These are phyloP conservation scores for Calonectria pauciramosa DNA, from an alignment of 2,329 filamentous ascomycete species.

Conservation along the genomic window DNA sequence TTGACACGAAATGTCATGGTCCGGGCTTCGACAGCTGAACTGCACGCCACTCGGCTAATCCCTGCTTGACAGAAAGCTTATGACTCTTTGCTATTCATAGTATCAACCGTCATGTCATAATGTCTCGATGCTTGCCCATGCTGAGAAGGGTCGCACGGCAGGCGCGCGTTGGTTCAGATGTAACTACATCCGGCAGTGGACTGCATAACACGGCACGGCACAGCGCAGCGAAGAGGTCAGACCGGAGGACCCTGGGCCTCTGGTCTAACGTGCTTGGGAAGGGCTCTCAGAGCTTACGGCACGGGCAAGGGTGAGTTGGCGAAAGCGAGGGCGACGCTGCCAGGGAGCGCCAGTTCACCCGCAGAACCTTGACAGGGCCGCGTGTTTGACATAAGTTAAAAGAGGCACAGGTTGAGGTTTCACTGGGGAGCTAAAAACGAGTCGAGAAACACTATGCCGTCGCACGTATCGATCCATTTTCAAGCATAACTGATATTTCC, in stretches of 20 bases:
- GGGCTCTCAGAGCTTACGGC: not conserved
- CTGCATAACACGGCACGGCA: not conserved
- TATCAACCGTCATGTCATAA: not conserved
- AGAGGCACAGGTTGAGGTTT: not conserved
- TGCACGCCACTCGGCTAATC: constrained; percentile 11
- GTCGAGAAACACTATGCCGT: not conserved
- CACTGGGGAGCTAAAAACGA: not conserved
- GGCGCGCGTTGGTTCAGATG: not conserved
- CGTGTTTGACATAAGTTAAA: not conserved
- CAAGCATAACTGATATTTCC: not conserved
- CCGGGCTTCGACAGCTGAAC: constrained; percentile 11
- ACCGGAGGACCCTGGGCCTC: not conserved
- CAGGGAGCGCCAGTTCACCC: not conserved
- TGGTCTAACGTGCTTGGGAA: not conserved
- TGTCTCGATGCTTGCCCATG: not conserved
- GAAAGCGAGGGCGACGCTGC: not conserved
- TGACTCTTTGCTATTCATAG: constrained; percentile 27
- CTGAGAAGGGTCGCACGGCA: constrained; percentile 1
- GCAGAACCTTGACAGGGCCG: constrained; percentile 1
- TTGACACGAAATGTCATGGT: not conserved
- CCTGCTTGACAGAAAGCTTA: constrained; percentile 31
- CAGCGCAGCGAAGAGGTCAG: not conserved
- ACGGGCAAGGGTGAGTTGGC: not conserved
- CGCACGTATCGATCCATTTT: constrained; percentile 16
- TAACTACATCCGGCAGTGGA: not conserved